Percentiles rank a stretch among this genome's conserved stretches.
Evolutionary conservation across 2,329 filamentous ascomycete genomes (phyloP).

Genomic region (Mollisia scopiformis): DNA sequence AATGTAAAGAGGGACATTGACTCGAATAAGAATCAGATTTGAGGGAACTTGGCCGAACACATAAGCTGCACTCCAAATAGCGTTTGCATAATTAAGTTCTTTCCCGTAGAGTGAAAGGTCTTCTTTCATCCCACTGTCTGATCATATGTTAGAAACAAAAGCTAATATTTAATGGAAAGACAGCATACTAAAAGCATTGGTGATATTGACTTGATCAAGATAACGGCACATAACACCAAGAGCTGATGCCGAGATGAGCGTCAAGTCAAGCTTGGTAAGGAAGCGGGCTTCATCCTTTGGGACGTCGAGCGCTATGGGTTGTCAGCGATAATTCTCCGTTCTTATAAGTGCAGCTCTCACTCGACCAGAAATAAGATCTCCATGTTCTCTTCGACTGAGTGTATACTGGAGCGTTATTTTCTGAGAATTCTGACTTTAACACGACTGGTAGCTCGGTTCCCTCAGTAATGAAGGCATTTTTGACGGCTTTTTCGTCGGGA

Average conservation of each 20-base stretch:
- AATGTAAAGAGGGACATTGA: slow-evolving; percentile 11
- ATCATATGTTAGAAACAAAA: slow-evolving; percentile 1
- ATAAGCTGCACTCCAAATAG: slow-evolving; percentile 37
- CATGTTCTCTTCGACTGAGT: slow-evolving; percentile 6
- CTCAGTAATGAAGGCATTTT: slow-evolving; percentile 4
- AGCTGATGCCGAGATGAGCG: slow-evolving; percentile 15
- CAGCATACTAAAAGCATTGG: slow-evolving; percentile 13
- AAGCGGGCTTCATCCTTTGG: slow-evolving; percentile 13
- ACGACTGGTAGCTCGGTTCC: not conserved
- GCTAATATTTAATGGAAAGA: not conserved
- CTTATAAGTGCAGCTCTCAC: not conserved
- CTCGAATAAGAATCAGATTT: slow-evolving; percentile 29
- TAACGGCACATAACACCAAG: slow-evolving; percentile 16
- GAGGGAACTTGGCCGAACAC: slow-evolving; percentile 37
- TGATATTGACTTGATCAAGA: slow-evolving; percentile 19
- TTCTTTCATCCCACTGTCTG: slow-evolving; percentile 34
- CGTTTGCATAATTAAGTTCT: slow-evolving; percentile 37
- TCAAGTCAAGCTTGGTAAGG: slow-evolving; percentile 17
- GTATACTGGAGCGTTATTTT: slow-evolving; percentile 1
- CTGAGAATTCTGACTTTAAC: not conserved
- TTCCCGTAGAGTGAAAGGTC: slow-evolving; percentile 37
- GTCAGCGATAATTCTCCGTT: not conserved
- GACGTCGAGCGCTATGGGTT: slow-evolving; percentile 8
- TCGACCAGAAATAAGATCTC: slow-evolving; percentile 8
- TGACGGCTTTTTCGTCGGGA: slow-evolving; percentile 6